These are phyloP conservation scores for Torulaspora indica DNA, from an alignment of 805 yeast genomes.

Conservation along the genomic window DNA sequence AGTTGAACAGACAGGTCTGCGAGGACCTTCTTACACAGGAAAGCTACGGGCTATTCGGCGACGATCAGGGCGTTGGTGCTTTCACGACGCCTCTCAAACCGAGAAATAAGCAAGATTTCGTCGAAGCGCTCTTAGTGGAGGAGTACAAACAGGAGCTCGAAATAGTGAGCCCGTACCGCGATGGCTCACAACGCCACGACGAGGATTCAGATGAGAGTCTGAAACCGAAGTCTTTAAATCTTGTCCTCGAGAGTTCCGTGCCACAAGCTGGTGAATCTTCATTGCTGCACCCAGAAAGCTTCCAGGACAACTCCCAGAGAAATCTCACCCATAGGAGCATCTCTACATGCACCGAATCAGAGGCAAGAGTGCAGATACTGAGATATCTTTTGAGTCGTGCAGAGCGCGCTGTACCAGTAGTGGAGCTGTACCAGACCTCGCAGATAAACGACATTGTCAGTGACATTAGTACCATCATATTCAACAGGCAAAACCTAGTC, in stretches of 20 bases:
- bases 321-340: background rate
- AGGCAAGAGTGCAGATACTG: conserved; percentile 6
- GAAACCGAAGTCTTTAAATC: background rate
- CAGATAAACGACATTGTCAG: conserved; percentile 6
- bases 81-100: background rate
- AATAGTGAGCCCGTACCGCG: conserved; percentile 20
- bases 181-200: background rate
- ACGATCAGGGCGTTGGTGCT: background rate
- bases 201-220: background rate
- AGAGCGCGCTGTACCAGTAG: conserved; percentile 1
- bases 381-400: conserved; percentile 3
- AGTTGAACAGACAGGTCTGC: conserved; percentile 8
- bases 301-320: background rate
- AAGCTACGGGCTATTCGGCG: background rate
- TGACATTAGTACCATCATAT: conserved; percentile 5
- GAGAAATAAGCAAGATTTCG: conserved; percentile 5
- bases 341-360: conserved; percentile 5
- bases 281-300: background rate
- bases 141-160: conserved; percentile 18
- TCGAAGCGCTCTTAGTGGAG: conserved; percentile 22
- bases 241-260: background rate
- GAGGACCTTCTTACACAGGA: conserved; percentile 1
- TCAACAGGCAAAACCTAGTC: conserved; percentile 9
- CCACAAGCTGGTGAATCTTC: background rate
- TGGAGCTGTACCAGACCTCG: conserved; percentile 8